Base-by-base conservation (phyloP, 495 filamentous ascomycete species). In the Aspergillus homomorphus region DNA sequence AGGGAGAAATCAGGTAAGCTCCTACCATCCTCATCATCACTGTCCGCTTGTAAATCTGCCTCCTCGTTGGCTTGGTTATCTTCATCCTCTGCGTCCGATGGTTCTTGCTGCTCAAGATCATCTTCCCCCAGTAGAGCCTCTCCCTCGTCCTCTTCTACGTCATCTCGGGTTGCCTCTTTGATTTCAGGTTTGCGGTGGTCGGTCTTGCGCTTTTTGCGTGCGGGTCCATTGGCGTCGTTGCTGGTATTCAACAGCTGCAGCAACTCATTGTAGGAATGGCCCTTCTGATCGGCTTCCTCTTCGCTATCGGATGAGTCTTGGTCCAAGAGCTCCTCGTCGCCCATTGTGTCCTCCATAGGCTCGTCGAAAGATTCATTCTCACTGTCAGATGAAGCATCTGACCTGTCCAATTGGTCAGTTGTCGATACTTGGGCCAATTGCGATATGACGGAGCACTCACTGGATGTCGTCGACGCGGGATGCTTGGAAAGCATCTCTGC, bases 121-220 rank as follows among this genome's bases (percentile, higher is more conserved):
- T 63, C 69, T 4, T 71, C 61, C 20, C 64, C 66, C 19, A 62
- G 57, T 12, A 61, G 51, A 20, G 65, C 64, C 19, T 69, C 70
- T 10, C 72, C 69, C 12, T 64, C 58, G 42, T 65, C 65, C n/a
- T 42, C 52, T 1, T 62, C 53, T 15, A 57, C 53, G 22, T 61
- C 59, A 16, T 44, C 51, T 15, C 53, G 43, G 38, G 24, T 52
- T 15, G 64, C 53, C 23, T 63, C 22, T 51, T 57, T 62, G 26
- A 56, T 58, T 15, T 65, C 59, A 6, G 60, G 46, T 5, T 53
- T 30, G 20, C 61, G 54, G 38, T 79, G 78, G 18, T 81, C 75
- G 24, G 90, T 63, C 66, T 90, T 92, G 64, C 88, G 78, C 71
- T 81, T 82, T 69, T 92, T 96, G 12, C 79, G 71, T 57, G 75